Evolutionary conservation across 345 rosid genomes (phyloP).

Genomic region (Murraya koenigii): DNA sequence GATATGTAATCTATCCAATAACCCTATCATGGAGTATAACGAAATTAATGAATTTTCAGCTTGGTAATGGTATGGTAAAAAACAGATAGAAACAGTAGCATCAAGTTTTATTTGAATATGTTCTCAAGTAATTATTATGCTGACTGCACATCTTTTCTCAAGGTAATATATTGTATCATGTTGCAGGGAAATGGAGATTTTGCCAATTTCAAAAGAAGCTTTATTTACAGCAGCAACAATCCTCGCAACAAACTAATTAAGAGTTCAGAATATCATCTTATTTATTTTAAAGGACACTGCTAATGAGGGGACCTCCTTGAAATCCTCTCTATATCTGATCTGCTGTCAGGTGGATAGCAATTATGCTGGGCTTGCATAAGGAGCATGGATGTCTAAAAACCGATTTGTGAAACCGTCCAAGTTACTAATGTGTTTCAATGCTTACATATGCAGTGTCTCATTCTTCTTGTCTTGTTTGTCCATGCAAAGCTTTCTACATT

Average conservation of each 20-base stretch:
- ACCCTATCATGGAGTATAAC: not conserved
- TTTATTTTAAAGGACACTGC: not conserved
- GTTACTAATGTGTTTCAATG: not conserved
- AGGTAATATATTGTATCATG: conserved; percentile 15
- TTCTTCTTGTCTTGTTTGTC: not conserved
- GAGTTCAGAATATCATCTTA: not conserved
- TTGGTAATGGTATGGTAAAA: not conserved
- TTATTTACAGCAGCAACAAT: conserved; percentile 67
- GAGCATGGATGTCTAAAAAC: no score
- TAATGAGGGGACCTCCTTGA: not conserved
- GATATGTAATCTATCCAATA: not conserved
- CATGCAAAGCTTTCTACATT: not conserved
- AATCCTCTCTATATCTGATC: not conserved
- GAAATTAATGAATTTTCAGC: not conserved
- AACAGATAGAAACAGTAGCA: not conserved
- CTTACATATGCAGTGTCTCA: not conserved
- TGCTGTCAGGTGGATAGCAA: no score
- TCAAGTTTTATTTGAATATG: not conserved
- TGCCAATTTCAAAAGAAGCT: conserved; percentile 69
- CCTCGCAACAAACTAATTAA: conserved; percentile 33
- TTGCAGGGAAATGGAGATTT: conserved; percentile 64
- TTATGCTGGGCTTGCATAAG: no score
- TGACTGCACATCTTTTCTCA: not conserved
- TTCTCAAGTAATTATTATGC: not conserved
- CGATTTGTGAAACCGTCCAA: no score